These are phyloP conservation scores for Huntiella omanensis DNA, from an alignment of 2,329 filamentous ascomycete genomes.

Conservation along the genomic window DNA sequence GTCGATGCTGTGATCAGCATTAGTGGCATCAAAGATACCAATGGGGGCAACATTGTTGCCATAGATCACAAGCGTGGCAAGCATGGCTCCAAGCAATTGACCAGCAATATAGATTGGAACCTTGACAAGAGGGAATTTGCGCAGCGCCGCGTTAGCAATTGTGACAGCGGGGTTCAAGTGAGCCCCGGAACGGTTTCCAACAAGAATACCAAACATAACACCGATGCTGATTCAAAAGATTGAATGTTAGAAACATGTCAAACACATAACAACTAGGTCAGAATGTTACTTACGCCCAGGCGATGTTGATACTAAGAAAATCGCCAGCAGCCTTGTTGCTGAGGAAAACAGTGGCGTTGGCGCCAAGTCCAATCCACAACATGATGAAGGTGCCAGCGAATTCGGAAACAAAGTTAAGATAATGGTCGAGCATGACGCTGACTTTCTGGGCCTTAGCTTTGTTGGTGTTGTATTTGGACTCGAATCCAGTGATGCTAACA, in stretches of 20 bases:
- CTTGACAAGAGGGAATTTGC: conserved; percentile 48
- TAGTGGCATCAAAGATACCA: conserved; percentile 40
- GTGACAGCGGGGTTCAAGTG: conserved; percentile 57
- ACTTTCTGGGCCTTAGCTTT: conserved; percentile 2
- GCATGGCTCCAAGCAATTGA: conserved; percentile 49
- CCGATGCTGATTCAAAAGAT: conserved; percentile 27
- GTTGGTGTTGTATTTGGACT: neutral
- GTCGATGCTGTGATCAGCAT: conserved; percentile 40
- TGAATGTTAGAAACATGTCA: conserved; percentile 2
- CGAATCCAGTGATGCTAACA: neutral
- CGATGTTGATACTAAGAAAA: conserved; percentile 31
- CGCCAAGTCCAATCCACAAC: conserved; percentile 50
- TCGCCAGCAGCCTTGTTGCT: conserved; percentile 29
- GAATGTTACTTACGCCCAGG: conserved; percentile 25
- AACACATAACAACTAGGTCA: neutral
- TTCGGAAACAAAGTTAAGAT: conserved; percentile 29
- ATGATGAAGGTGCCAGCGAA: conserved; percentile 51
- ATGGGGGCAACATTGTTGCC: conserved; percentile 47
- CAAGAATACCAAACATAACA: conserved; percentile 52
- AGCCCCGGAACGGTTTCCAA: conserved; percentile 44
- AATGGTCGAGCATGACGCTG: conserved; percentile 7
- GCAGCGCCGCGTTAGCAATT: conserved; percentile 48
- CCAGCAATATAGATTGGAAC: conserved; percentile 48
- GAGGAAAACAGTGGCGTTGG: conserved; percentile 49
- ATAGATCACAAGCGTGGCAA: conserved; percentile 39